A percentile compares a stretch with the other conserved stretches of the same genome.
These are phyloP conservation scores for Elongisporangium prolatum DNA, from an alignment of 352 stramenopile species.

Conservation along the genomic window DNA sequence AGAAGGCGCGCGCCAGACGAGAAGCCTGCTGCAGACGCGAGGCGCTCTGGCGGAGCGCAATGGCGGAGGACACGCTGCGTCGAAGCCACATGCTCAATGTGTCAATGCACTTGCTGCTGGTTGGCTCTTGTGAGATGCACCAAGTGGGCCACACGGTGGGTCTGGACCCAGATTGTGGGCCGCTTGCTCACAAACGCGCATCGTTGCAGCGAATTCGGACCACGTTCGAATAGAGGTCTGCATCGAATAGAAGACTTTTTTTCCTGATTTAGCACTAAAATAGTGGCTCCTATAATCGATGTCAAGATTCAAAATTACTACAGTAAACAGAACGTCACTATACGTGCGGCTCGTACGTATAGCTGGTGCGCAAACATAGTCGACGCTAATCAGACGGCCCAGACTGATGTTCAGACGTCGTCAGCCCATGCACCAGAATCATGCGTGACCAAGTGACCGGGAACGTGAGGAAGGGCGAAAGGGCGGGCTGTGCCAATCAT, in stretches of 20 bases:
- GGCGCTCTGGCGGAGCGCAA: conserved; percentile 33
- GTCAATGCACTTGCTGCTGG: neutral
- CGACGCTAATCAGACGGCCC: neutral
- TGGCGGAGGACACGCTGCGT: conserved; percentile 31
- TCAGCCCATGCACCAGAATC: neutral
- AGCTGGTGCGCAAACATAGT: neutral
- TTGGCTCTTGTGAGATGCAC: neutral
- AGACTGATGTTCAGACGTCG: neutral
- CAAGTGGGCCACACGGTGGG: neutral
- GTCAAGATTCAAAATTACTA: neutral
- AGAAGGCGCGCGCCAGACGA: conserved; percentile 35
- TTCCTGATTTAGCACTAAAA: neutral
- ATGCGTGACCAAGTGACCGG: neutral
- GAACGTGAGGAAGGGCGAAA: neutral
- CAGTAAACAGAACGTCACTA: neutral
- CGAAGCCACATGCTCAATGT: conserved; percentile 52
- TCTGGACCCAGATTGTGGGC: neutral
- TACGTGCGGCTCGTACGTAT: neutral
- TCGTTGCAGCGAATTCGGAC: neutral
- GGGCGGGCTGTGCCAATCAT: neutral
- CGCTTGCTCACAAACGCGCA: neutral
- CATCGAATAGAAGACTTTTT: neutral
- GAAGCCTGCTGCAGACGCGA: conserved; percentile 22
- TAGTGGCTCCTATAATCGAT: neutral
- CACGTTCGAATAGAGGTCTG: neutral